A percentile compares a stretch with the other conserved stretches of the same genome.
phyloP scores from a whole-genome alignment of 1,284 basidiomycete species.

The Ganoderma lingzhi region DNA sequence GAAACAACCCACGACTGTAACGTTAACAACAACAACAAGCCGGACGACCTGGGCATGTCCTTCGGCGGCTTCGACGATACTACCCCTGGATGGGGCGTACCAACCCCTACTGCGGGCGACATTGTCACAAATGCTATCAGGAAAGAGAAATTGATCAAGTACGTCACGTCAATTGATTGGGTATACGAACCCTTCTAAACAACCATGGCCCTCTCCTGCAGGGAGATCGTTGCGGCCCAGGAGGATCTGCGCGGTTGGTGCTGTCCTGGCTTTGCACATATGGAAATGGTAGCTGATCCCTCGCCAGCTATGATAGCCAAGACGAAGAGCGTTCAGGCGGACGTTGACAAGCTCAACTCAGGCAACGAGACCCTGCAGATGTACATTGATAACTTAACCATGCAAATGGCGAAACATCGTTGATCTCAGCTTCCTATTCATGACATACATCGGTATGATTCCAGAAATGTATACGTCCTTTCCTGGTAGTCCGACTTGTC shows the following conservation, averaged over 20 bases:
- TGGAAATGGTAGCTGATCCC: not conserved
- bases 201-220: constrained; percentile 39
- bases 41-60: constrained; percentile 6
- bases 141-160: constrained; percentile 75
- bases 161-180: constrained; percentile 22
- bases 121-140: constrained; percentile 76
- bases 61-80: constrained; percentile 63
- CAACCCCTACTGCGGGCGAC: constrained; percentile 57
- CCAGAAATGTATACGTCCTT: not conserved
- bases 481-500: not conserved
- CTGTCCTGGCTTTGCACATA: not conserved
- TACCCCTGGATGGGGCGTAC: constrained; percentile 66
- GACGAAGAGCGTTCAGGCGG: constrained; percentile 73
- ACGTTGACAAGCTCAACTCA: constrained; percentile 78
- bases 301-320: constrained; percentile 70
- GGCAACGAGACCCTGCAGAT: constrained; percentile 86
- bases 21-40: not conserved
- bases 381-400: constrained; percentile 89
- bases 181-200: not conserved
- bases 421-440: constrained; percentile 42
- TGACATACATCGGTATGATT: not conserved
- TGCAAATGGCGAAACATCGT: constrained; percentile 82
- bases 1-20: not conserved
- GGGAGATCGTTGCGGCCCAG: constrained; percentile 77
- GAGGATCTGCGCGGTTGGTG: constrained; percentile 74